A percentile compares a stretch with the other conserved stretches of the same genome.
These are phyloP conservation scores for Lactarius psammicola DNA, from an alignment of 768 basidiomycete species.

Conservation along the genomic window DNA sequence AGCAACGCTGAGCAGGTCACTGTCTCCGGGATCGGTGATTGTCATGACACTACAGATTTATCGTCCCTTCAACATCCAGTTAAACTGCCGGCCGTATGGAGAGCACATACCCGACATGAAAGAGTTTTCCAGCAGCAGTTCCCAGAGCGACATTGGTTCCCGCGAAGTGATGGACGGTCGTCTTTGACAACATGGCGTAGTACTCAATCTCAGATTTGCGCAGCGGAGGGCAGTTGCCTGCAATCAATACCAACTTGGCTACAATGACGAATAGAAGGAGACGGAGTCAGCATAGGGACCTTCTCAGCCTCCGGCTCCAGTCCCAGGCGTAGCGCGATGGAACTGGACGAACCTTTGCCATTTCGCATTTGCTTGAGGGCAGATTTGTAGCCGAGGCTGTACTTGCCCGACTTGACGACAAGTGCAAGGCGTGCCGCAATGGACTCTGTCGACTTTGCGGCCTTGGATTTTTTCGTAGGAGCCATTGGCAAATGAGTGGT, in stretches of 20 bases:
- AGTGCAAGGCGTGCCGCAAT: slow-evolving; percentile 90
- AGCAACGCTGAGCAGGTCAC: slow-evolving; percentile 86
- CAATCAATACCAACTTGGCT: slow-evolving; percentile 99
- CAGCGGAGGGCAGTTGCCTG: slow-evolving; percentile 98
- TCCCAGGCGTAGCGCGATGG: slow-evolving; percentile 61
- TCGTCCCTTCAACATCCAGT: neutral
- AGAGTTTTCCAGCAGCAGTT: slow-evolving; percentile 98
- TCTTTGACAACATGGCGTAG: slow-evolving; percentile 99
- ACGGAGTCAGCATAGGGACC: slow-evolving; percentile 79
- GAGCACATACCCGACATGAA: slow-evolving; percentile 84
- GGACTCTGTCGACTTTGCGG: slow-evolving; percentile 89
- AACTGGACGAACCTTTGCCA: slow-evolving; percentile 82
- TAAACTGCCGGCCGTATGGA: slow-evolving; percentile 6
- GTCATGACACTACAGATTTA: slow-evolving; percentile 80
- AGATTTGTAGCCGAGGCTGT: slow-evolving; percentile 95
- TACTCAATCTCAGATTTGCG: slow-evolving; percentile 99
- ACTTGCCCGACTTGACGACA: slow-evolving; percentile 99
- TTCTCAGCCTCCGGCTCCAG: slow-evolving; percentile 99
- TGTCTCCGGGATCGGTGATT: slow-evolving; percentile 93
- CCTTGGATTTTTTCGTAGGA: slow-evolving; percentile 93
- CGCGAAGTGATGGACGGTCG: slow-evolving; percentile 95
- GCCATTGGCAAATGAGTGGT: slow-evolving; percentile 58
- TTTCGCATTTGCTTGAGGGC: slow-evolving; percentile 97
- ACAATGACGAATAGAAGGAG: slow-evolving; percentile 16
- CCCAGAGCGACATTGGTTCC: slow-evolving; percentile 98